Base-by-base conservation (phyloP, 2,329 filamentous ascomycete genomes). In the Cordyceps pruinosa region DNA sequence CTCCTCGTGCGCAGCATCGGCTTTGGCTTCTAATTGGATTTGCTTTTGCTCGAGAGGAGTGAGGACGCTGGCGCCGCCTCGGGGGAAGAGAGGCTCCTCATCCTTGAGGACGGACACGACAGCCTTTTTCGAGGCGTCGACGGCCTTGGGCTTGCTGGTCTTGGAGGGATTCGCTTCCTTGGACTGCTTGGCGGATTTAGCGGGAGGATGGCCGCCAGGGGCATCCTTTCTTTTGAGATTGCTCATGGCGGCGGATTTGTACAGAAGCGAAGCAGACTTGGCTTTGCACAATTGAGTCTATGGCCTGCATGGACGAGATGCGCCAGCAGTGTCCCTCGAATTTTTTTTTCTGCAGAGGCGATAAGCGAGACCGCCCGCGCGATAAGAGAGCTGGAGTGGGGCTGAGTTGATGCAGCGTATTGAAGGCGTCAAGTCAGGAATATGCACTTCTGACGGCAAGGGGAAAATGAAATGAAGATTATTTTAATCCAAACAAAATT, bases 31-130 rank as follows among this genome's bases (percentile, higher is more conserved):
- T 58, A 95, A 87, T 66, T 94, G 88, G 61, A 99, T 97, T 73
- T 97, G 90, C 75, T 96, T 97, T 69, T 95, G 89, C 71, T 99
- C 94, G 52, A 99, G 77, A 21, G 94, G 92, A 2, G 94, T 97
- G 69, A 99, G 76, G 53, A 96, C 80, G 68, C 90, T 95, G 54
- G 85, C 93, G 44, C 94, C 95, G 57, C 94, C 94, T 79, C 94
- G 85, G 63, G 94, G 93, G 66, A 99, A 99, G 45, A 93, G 80
- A 34, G 86, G 86, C 69, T 97, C 94, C 63, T 97, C 94, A 63
- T 94, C 87, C 70, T 80, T 84, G 51, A 83, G 68, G 12, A 75
- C 68, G 37, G 79, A 77, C 56, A 81, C 68, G 30, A 75, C 62
- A 15, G 72, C 68, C 8, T 64, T 66, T 53, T 67, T 59, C 64